These are phyloP conservation scores for Ascochyta koolunga DNA, from an alignment of 2,329 filamentous ascomycete species.

Conservation along the genomic window DNA sequence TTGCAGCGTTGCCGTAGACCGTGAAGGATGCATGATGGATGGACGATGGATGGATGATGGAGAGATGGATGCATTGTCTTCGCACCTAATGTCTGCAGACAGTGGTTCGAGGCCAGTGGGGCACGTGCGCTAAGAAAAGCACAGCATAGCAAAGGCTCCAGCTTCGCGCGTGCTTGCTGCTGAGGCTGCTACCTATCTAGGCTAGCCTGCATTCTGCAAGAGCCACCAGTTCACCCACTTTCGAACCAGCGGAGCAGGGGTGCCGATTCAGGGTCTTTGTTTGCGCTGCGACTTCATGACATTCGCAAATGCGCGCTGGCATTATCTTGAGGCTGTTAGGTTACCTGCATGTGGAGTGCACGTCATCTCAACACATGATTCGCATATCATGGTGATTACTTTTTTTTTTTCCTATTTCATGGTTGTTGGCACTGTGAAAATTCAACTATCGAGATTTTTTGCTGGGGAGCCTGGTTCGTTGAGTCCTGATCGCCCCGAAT, in stretches of 20 bases:
- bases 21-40: no score
- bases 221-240: conserved; percentile 21
- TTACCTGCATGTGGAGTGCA: no score
- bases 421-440: no score
- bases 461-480: conserved; percentile 5
- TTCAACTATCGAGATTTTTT: not conserved
- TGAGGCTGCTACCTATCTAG: conserved; percentile 17
- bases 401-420: no score
- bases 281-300: not conserved
- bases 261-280: not conserved
- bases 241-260: conserved; percentile 17
- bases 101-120: conserved; percentile 5
- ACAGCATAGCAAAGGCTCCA: no score
- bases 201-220: conserved; percentile 11
- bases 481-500: not conserved
- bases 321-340: not conserved
- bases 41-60: no score
- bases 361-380: no score
- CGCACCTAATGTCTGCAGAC: not conserved
- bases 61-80: no score
- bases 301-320: not conserved
- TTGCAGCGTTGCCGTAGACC: not conserved
- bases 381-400: no score
- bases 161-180: conserved; percentile 4
- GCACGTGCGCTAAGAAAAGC: conserved; percentile 20